Percentiles rank a stretch among this genome's conserved stretches.
Evolutionary conservation across 2,329 filamentous ascomycete species (phyloP).

Genomic region (Alternaria infectoria): DNA sequence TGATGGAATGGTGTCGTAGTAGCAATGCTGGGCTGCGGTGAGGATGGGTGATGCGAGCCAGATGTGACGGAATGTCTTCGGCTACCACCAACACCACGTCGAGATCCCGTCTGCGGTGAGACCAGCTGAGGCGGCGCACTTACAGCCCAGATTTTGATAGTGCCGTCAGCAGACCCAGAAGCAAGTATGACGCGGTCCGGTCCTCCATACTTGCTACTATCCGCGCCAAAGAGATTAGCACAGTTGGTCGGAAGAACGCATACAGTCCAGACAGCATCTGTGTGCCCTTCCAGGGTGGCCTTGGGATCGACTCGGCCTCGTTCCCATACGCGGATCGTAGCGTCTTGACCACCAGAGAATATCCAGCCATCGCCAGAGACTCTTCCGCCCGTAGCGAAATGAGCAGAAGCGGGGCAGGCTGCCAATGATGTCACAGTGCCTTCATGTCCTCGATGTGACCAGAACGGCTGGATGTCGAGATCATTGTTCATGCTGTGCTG

Average conservation of each 20-base stretch:
- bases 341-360: constrained; percentile 95
- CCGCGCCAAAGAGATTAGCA: constrained; percentile 77
- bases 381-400: constrained; percentile 86
- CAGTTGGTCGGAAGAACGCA: constrained; percentile 88
- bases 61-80: constrained; percentile 93
- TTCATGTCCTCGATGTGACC: constrained; percentile 93
- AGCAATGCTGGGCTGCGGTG: constrained; percentile 86
- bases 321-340: constrained; percentile 94
- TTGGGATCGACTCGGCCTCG: constrained; percentile 93
- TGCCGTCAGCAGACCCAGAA: constrained; percentile 89
- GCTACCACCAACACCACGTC: constrained; percentile 74
- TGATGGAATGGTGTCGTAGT: constrained; percentile 87
- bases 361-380: constrained; percentile 96
- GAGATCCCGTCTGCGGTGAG: constrained; percentile 76
- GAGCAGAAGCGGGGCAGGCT: constrained; percentile 84
- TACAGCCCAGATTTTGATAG: constrained; percentile 91
- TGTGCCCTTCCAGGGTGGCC: constrained; percentile 90
- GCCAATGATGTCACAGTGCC: constrained; percentile 87
- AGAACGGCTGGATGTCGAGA: constrained; percentile 89
- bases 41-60: constrained; percentile 87
- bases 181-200: constrained; percentile 88
- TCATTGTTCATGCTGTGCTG: constrained; percentile 71
- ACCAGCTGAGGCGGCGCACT: constrained; percentile 86
- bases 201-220: constrained; percentile 74
- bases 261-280: constrained; percentile 93